Conservation (phyloP, 225 moss, liverwort and hornwort genomes). For the Marchantia polymorpha region DNA sequence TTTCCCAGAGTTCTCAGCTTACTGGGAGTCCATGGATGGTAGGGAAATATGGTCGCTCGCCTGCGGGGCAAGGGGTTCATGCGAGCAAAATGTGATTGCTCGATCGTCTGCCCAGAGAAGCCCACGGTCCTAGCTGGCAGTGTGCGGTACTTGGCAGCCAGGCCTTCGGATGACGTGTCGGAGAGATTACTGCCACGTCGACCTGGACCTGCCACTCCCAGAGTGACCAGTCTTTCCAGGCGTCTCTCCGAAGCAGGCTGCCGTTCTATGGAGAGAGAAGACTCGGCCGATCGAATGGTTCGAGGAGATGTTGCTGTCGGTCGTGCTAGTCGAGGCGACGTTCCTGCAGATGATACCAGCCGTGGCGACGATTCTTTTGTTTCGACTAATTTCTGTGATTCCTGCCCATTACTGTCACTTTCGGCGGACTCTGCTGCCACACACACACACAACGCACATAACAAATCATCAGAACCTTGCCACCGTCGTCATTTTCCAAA, state of each 20-base stretch:
- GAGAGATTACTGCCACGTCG: neutral
- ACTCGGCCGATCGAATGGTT: conserved; percentile 12
- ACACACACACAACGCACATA: neutral
- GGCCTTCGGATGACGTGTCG: conserved; percentile 11
- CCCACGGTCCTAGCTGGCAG: conserved; percentile 13
- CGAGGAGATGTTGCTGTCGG: neutral
- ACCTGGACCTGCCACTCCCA: conserved; percentile 18
- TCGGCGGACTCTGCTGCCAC: conserved; percentile 12
- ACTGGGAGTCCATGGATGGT: conserved; percentile 36
- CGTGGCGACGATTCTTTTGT: neutral
- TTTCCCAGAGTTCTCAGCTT: conserved; percentile 24
- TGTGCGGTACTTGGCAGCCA: conserved; percentile 15
- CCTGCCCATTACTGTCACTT: neutral
- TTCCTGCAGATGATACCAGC: neutral
- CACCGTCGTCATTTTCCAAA: neutral
- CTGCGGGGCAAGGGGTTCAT: conserved; percentile 5
- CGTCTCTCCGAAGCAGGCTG: conserved; percentile 17
- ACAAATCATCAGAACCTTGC: neutral
- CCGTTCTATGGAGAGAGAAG: conserved; percentile 6
- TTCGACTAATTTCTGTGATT: neutral
- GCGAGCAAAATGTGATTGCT: neutral
- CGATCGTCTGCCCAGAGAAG: neutral
- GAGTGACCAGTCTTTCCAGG: conserved; percentile 19
- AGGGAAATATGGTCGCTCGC: conserved; percentile 44
- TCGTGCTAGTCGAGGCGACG: too few relatives aligned